phyloP scores from a whole-genome alignment of 2,329 filamentous ascomycete species.

The Phyllosticta citribraziliensis region DNA sequence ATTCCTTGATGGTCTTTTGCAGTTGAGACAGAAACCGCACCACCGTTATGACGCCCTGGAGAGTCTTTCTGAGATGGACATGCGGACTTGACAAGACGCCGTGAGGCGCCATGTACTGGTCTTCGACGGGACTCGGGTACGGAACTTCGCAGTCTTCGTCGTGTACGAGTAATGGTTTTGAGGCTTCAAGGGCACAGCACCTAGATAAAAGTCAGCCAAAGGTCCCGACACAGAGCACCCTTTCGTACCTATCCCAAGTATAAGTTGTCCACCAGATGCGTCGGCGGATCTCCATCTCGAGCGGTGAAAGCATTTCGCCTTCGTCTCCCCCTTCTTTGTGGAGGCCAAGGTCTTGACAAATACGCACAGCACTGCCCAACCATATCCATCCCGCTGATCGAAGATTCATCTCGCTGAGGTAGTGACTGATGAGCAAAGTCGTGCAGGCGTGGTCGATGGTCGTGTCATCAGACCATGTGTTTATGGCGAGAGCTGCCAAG shows the following conservation, averaged over 20 bases:
- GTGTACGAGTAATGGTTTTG: conserved; percentile 71
- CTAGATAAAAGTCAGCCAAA: conserved; percentile 27
- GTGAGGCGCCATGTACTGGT: conserved; percentile 58
- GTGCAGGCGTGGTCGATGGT: conserved; percentile 66
- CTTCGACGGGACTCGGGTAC: conserved; percentile 70
- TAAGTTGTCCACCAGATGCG: conserved; percentile 94
- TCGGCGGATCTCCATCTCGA: conserved; percentile 78
- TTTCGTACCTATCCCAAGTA: conserved; percentile 64
- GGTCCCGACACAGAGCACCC: neutral
- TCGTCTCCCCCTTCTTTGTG: conserved; percentile 56
- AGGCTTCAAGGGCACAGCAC: conserved; percentile 67
- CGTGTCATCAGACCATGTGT: conserved; percentile 73
- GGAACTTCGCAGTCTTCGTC: conserved; percentile 81
- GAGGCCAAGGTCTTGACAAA: conserved; percentile 74
- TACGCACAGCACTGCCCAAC: conserved; percentile 69
- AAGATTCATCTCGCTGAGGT: conserved; percentile 75
- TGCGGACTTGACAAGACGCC: conserved; percentile 37
- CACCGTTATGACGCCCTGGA: conserved; percentile 73
- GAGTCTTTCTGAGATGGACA: conserved; percentile 42
- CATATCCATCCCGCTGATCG: conserved; percentile 80
- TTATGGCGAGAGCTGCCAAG: conserved; percentile 56
- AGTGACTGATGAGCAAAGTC: conserved; percentile 65
- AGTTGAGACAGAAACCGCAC: conserved; percentile 68
- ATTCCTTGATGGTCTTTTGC: conserved; percentile 58
- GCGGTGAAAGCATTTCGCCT: conserved; percentile 25